Conservation (phyloP, 345 rosid genomes). For the Cardamine resedifolia region DNA sequence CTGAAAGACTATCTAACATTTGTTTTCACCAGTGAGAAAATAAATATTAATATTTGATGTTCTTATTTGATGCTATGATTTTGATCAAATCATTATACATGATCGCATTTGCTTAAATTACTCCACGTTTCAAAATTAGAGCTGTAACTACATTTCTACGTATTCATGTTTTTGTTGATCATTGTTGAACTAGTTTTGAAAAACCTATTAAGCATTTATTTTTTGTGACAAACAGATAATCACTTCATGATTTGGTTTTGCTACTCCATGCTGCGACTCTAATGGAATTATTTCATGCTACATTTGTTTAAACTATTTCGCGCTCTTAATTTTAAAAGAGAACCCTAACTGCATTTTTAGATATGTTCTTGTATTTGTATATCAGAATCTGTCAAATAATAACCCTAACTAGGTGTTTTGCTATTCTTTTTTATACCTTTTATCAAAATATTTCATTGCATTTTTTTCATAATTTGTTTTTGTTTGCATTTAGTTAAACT, state of each 20-base stretch:
- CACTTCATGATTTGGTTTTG: background rate
- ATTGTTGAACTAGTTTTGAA: background rate
- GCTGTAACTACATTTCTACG: background rate
- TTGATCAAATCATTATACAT: background rate
- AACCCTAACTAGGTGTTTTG: too few relatives aligned
- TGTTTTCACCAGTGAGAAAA: background rate
- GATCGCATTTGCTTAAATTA: background rate
- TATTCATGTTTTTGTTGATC: background rate
- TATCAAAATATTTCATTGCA: background rate
- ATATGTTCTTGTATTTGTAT: too few relatives aligned
- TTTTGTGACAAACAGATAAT: background rate
- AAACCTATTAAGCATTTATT: background rate
- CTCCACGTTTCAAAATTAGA: background rate
- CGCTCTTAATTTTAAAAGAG: background rate
- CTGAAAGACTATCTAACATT: background rate
- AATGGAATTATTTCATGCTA: background rate
- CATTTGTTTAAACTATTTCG: background rate
- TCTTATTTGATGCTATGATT: background rate
- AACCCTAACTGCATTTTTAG: background rate
- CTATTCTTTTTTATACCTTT: too few relatives aligned
- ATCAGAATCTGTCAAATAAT: background rate
- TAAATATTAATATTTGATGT: background rate
- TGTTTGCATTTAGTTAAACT: background rate
- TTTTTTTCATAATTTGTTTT: background rate
- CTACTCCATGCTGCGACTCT: background rate